A percentile compares a stretch with the other conserved stretches of the same genome.
phyloP scores from a whole-genome alignment of 768 basidiomycete genomes.

The Hygrocybe punicea region DNA sequence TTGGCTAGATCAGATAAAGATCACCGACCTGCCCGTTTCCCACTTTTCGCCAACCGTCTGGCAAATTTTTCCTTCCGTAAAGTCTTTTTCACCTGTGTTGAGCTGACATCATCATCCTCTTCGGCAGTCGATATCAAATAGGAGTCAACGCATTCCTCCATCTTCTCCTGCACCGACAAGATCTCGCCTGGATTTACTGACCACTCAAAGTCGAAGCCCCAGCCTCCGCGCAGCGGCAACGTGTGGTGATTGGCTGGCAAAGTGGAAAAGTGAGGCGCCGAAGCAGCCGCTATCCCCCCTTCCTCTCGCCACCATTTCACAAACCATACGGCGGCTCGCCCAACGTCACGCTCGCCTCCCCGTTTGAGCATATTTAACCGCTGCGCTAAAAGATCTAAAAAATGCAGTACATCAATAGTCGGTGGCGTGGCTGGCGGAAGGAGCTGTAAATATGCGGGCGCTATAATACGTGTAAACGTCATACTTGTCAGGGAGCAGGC shows the following conservation, averaged over 20 bases:
- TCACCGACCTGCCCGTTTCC: background rate
- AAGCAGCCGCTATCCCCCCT: conserved; percentile 56
- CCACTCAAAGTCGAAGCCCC: conserved; percentile 89
- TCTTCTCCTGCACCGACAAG: conserved; percentile 53
- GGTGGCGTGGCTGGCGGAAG: conserved; percentile 54
- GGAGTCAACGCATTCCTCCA: conserved; percentile 66
- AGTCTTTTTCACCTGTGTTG: conserved; percentile 69
- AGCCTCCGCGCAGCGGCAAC: conserved; percentile 39
- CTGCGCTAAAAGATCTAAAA: conserved; percentile 65
- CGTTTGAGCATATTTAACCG: conserved; percentile 81
- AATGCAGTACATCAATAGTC: conserved; percentile 56
- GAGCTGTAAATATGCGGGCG: conserved; percentile 65
- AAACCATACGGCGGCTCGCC: conserved; percentile 76
- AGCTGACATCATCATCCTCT: conserved; percentile 60
- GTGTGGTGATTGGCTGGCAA: background rate
- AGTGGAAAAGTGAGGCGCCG: conserved; percentile 8
- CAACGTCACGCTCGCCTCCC: conserved; percentile 68
- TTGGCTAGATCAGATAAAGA: background rate
- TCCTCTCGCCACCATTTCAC: conserved; percentile 85
- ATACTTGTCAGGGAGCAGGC: background rate
- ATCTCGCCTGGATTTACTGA: conserved; percentile 26
- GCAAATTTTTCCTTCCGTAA: conserved; percentile 39
- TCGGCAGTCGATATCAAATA: conserved; percentile 43
- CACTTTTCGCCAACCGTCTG: conserved; percentile 22
- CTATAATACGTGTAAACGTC: conserved; percentile 34